phyloP scores from a whole-genome alignment of 148 eudicot species.

The Heliamphora exappendiculata region DNA sequence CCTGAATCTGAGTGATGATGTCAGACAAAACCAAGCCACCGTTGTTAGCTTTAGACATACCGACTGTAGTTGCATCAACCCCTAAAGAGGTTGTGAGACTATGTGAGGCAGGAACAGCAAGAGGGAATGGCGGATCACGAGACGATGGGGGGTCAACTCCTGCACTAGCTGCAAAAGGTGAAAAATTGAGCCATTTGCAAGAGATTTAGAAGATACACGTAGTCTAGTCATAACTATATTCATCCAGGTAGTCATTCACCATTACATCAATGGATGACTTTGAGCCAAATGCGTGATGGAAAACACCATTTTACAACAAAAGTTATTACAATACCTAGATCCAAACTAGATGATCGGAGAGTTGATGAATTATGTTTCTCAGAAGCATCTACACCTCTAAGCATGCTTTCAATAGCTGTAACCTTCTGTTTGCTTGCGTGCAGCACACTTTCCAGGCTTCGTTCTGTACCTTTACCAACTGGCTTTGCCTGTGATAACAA shows the following conservation, averaged over 20 bases:
- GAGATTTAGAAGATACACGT: not conserved
- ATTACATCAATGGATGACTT: not conserved
- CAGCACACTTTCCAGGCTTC: constrained; percentile 82
- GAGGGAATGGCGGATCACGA: constrained; percentile 94
- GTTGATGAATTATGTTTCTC: constrained; percentile 47
- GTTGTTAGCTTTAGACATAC: constrained; percentile 47
- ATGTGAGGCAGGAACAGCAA: constrained; percentile 88
- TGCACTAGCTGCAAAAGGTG: constrained; percentile 64
- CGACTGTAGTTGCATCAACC: constrained; percentile 55
- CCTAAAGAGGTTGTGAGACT: constrained; percentile 58
- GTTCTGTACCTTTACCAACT: constrained; percentile 61
- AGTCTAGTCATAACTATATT: not conserved
- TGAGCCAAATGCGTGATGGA: not conserved
- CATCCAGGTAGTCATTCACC: not conserved
- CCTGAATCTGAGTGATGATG: constrained; percentile 68
- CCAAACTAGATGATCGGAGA: constrained; percentile 82
- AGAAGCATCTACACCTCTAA: constrained; percentile 74
- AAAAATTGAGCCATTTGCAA: no score
- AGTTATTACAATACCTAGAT: constrained; percentile 59
- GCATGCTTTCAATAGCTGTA: constrained; percentile 97
- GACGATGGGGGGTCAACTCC: constrained; percentile 99
- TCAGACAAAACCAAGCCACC: constrained; percentile 70
- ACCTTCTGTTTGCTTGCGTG: constrained; percentile 97
- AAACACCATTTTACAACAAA: constrained; percentile 1
- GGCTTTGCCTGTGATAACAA: constrained; percentile 67